A percentile compares a stretch with the other conserved stretches of the same genome.
These are phyloP conservation scores for Xylaria sp. DNA, from an alignment of 2,329 filamentous ascomycete genomes.

Conservation along the genomic window DNA sequence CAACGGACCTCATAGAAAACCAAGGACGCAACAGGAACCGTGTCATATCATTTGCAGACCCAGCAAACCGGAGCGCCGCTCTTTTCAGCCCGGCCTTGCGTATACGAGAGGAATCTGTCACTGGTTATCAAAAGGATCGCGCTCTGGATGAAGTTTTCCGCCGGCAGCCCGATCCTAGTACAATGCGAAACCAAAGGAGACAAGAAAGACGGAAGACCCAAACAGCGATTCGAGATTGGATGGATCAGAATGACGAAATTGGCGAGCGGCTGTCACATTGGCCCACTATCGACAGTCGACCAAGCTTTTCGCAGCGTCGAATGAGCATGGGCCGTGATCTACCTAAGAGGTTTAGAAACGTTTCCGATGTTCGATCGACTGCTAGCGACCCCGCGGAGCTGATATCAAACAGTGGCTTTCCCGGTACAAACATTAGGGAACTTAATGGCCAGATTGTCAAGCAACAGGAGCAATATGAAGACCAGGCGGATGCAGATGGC, in stretches of 20 bases:
- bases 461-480: slow-evolving; percentile 51
- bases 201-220: slow-evolving; percentile 73
- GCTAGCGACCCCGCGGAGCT: slow-evolving; percentile 68
- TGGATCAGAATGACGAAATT: slow-evolving; percentile 69
- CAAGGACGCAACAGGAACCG: slow-evolving; percentile 54
- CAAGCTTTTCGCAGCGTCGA: slow-evolving; percentile 53
- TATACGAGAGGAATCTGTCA: slow-evolving; percentile 82
- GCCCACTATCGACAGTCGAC: slow-evolving; percentile 51
- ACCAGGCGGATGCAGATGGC: slow-evolving; percentile 80
- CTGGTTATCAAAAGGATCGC: slow-evolving; percentile 85
- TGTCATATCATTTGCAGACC: slow-evolving; percentile 60
- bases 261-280: slow-evolving; percentile 51
- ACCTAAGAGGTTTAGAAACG: slow-evolving; percentile 50
- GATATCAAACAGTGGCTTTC: slow-evolving; percentile 48
- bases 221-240: slow-evolving; percentile 86
- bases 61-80: slow-evolving; percentile 58
- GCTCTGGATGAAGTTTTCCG: slow-evolving; percentile 92
- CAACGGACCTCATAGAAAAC: slow-evolving; percentile 82
- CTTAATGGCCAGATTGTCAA: slow-evolving; percentile 46
- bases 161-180: slow-evolving; percentile 66
- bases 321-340: slow-evolving; percentile 55
- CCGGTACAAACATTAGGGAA: slow-evolving; percentile 32
- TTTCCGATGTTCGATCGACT: slow-evolving; percentile 61
- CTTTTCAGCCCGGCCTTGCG: slow-evolving; percentile 75
- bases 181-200: slow-evolving; percentile 61